phyloP scores from a whole-genome alignment of 163 green algal species.

The Coccomyxa subellipsoidea region DNA sequence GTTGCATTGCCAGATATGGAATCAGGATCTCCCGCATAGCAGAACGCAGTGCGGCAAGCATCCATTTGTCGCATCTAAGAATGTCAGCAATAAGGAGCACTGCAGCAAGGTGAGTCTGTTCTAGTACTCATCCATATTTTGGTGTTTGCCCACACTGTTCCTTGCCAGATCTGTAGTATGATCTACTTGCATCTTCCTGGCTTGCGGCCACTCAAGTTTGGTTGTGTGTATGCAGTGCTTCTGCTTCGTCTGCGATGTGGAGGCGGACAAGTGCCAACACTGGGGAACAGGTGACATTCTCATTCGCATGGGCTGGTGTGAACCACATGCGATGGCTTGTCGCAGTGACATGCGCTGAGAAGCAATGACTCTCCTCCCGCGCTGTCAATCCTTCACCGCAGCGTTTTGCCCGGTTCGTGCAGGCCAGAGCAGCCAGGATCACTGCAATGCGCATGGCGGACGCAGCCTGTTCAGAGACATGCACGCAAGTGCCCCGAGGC shows the following conservation, averaged over 20 bases:
- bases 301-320: no score
- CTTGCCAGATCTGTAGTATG: no score
- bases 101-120: background rate
- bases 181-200: background rate
- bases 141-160: no score
- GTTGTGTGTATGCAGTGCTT: background rate
- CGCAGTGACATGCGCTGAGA: no score
- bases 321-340: no score
- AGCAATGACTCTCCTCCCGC: no score
- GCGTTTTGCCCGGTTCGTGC: background rate
- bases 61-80: background rate
- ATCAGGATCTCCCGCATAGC: background rate
- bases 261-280: background rate
- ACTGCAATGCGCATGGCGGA: constrained; percentile 1
- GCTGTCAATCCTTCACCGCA: background rate
- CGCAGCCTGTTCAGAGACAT: background rate
- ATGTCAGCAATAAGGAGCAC: background rate
- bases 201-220: background rate
- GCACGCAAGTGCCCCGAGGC: background rate
- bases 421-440: background rate
- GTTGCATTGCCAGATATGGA: background rate
- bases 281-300: background rate
- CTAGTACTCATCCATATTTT: no score
- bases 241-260: constrained; percentile 5
- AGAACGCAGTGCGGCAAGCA: background rate